phyloP scores from a whole-genome alignment of 352 stramenopile species.

The Phytopythium boreale region DNA sequence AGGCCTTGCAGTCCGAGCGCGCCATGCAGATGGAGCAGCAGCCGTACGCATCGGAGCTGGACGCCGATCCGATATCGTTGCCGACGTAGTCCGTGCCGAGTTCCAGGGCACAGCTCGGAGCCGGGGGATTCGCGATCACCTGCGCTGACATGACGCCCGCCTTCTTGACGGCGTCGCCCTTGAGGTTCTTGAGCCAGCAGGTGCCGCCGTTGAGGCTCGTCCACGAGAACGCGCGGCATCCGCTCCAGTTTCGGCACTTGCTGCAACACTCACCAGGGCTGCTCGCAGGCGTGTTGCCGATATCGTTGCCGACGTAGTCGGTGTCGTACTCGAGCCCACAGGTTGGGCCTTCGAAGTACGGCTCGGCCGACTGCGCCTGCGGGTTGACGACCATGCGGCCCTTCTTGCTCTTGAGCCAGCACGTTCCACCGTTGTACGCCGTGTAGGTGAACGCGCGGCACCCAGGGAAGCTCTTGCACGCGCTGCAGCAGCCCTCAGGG shows the following conservation, averaged over 20 bases:
- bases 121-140: slow-evolving; percentile 14
- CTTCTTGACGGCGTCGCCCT: slow-evolving; percentile 22
- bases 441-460: slow-evolving; percentile 42
- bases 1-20: slow-evolving; percentile 29
- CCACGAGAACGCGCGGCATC: slow-evolving; percentile 39
- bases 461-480: slow-evolving; percentile 12
- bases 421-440: slow-evolving; percentile 16
- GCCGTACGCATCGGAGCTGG: slow-evolving; percentile 6
- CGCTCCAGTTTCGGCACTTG: slow-evolving; percentile 12
- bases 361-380: slow-evolving; percentile 19
- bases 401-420: slow-evolving; percentile 31
- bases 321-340: slow-evolving; percentile 19
- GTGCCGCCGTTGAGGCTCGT: slow-evolving; percentile 16
- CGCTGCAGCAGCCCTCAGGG: slow-evolving; percentile 18
- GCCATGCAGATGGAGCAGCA: slow-evolving; percentile 20
- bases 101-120: slow-evolving; percentile 26
- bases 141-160: slow-evolving; percentile 8
- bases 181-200: slow-evolving; percentile 33
- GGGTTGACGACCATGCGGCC: slow-evolving; percentile 20
- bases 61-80: slow-evolving; percentile 26
- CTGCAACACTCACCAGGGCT: slow-evolving; percentile 18
- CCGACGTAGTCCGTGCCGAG: slow-evolving; percentile 19
- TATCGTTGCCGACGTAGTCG: slow-evolving; percentile 26
- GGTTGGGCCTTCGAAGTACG: slow-evolving; percentile 10
- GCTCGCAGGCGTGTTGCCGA: slow-evolving; percentile 14